Evolutionary conservation across 73 alveolate species (phyloP).

Genomic region (Paramecium primaurelia): DNA sequence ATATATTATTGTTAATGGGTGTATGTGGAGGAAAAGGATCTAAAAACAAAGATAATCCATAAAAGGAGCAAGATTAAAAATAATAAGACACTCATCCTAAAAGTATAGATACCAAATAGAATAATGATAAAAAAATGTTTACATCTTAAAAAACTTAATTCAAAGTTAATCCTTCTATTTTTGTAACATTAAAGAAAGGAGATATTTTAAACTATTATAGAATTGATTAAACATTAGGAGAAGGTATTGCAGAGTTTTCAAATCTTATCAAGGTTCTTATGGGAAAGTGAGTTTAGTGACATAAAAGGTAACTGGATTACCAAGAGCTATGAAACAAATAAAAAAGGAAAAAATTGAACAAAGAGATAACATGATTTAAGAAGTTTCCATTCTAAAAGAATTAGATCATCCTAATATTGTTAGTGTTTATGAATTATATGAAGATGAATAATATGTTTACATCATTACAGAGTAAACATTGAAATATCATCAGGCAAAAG

Average conservation of each 20-base stretch:
- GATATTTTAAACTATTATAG: not conserved
- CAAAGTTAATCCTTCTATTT: not conserved
- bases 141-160: not conserved
- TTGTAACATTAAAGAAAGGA: conserved; percentile 24
- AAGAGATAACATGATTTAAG: conserved; percentile 32
- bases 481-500: not conserved
- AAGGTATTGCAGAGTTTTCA: not conserved
- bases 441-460: conserved; percentile 45
- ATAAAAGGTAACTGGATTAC: conserved; percentile 18
- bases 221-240: conserved; percentile 5
- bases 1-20: not conserved
- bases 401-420: conserved; percentile 68
- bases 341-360: conserved; percentile 22
- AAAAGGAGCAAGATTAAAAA: not conserved
- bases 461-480: conserved; percentile 47
- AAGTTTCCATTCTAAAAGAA: conserved; percentile 33
- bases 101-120: not conserved
- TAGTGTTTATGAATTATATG: conserved; percentile 47
- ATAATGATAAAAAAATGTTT: not conserved
- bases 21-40: not conserved
- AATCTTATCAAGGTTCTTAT: not conserved
- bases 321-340: conserved; percentile 53
- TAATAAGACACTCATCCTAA: not conserved
- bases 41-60: not conserved
- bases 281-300: not conserved